Evolutionary conservation across 352 stramenopile species (phyloP), one percentile per base, ranked within the genome.

Genomic region (Aphanomyces invadans): DNA sequence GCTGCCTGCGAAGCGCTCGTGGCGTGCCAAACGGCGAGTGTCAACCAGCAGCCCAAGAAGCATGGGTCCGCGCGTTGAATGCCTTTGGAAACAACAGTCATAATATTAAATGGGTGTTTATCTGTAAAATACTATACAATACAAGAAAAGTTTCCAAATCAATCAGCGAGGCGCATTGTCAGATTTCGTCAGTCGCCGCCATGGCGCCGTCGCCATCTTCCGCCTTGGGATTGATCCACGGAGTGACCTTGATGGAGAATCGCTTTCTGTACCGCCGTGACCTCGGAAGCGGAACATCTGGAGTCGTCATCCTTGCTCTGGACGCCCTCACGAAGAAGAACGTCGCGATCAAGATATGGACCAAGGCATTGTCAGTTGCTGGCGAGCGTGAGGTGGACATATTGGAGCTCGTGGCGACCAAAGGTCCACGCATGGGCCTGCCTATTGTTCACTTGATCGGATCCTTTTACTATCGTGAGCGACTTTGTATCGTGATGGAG

Each of bases 221-320:
- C 60, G 53, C 69, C 66, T 70, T 65, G 61, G 45, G 44, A 39
- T 21, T 67, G 26, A 67, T 67, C 60, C 45, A 91, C 71, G 80
- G 82, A 9, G 79, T 88, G 62, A 89, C 80, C 62, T 71, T 86
- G 60, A 71, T 89, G 39, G 70, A 71, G 55, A 81, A 76, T 4
- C 83, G 83, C 75, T 89, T 87, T 64, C 80, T 80, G 71, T 89
- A 89, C 73, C 76, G 88, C 28, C 78, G 76, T 31, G 76, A 81
- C 67, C 77, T 91, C 61, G 83, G 76, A 64, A 80, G 72, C 59
- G 83, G 83, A 63, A 88, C 80, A 17, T 91, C 88, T 65, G 74
- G 80, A 29, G 64, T 83, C 63, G 85, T 91, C 65, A 76, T 91
- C 61, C 71, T 77, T 45, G 80, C 79, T 29, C 56, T 83, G 51